Evolutionary conservation across 1,284 basidiomycete genomes (phyloP).

Genomic region (Coniferiporia weirii): DNA sequence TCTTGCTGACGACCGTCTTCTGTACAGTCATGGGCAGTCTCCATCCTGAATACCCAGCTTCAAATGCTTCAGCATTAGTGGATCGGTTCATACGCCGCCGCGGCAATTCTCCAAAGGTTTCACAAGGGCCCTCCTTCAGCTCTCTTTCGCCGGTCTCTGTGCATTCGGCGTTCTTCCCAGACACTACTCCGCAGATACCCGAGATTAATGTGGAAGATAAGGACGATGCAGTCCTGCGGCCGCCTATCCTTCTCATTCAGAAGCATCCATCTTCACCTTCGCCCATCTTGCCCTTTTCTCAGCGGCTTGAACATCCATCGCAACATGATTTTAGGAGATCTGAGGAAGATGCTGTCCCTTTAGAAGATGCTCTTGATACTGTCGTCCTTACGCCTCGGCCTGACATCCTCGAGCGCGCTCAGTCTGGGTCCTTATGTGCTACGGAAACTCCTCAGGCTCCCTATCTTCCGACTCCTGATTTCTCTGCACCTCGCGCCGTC

Average conservation of each 20-base stretch:
- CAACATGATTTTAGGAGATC: background rate
- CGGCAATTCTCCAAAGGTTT: too few species aligned
- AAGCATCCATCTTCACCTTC: background rate
- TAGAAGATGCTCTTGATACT: background rate
- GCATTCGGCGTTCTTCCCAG: background rate
- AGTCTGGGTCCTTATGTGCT: background rate
- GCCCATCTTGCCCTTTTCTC: background rate
- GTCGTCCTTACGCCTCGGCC: constrained; percentile 11
- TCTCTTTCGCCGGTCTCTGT: too few species aligned
- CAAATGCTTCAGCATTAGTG: too few species aligned
- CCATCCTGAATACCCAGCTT: too few species aligned
- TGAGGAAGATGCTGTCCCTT: background rate
- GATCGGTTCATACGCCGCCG: too few species aligned
- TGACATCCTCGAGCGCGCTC: background rate
- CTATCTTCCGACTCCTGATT: constrained; percentile 7
- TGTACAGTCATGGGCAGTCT: too few species aligned
- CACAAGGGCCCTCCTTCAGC: too few species aligned
- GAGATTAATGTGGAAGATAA: background rate
- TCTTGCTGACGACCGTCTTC: too few species aligned
- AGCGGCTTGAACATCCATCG: background rate
- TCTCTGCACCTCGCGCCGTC: background rate
- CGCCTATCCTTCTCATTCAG: background rate
- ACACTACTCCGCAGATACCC: background rate
- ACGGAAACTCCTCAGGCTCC: background rate
- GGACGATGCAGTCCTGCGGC: background rate